phyloP scores from a whole-genome alignment of 2,329 filamentous ascomycete genomes.

The Trichoderma koningii region DNA sequence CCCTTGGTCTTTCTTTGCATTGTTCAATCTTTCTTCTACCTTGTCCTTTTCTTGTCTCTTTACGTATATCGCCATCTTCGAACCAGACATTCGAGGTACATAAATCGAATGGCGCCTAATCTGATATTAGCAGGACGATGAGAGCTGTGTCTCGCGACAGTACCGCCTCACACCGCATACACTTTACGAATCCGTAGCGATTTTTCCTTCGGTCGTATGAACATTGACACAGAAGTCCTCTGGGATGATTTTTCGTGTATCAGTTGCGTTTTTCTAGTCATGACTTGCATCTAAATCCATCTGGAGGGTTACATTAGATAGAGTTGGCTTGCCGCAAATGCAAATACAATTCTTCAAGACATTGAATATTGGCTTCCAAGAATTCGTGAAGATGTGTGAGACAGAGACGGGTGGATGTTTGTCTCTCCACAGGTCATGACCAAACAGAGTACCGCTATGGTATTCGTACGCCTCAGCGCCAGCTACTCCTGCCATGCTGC shows the following conservation, averaged over 20 bases:
- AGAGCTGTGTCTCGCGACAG: constrained; percentile 10
- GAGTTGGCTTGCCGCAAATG: constrained; percentile 38
- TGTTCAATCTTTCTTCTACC: not conserved
- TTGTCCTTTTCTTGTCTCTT: not conserved
- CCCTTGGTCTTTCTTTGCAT: not conserved
- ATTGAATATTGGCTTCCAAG: not conserved
- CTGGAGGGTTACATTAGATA: constrained; percentile 35
- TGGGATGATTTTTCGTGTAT: not conserved
- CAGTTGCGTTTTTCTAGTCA: constrained; percentile 22
- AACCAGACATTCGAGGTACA: constrained; percentile 21
- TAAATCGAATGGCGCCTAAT: constrained; percentile 23
- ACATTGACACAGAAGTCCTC: constrained; percentile 21
- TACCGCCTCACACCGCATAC: constrained; percentile 13
- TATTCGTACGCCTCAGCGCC: not conserved
- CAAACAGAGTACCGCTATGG: not conserved
- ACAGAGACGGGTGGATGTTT: not conserved
- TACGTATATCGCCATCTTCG: constrained; percentile 10
- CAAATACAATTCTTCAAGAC: constrained; percentile 30
- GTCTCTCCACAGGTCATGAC: too few relatives aligned
- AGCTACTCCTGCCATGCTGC: not conserved
- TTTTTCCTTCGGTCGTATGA: constrained; percentile 20
- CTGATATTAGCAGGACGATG: constrained; percentile 24
- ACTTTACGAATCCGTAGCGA: constrained; percentile 17
- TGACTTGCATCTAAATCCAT: constrained; percentile 29
- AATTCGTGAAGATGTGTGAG: not conserved